Percentiles rank a stretch among this genome's conserved stretches.
Conservation (phyloP, 2,329 filamentous ascomycete species). For the Botryosphaeria dothidea region DNA sequence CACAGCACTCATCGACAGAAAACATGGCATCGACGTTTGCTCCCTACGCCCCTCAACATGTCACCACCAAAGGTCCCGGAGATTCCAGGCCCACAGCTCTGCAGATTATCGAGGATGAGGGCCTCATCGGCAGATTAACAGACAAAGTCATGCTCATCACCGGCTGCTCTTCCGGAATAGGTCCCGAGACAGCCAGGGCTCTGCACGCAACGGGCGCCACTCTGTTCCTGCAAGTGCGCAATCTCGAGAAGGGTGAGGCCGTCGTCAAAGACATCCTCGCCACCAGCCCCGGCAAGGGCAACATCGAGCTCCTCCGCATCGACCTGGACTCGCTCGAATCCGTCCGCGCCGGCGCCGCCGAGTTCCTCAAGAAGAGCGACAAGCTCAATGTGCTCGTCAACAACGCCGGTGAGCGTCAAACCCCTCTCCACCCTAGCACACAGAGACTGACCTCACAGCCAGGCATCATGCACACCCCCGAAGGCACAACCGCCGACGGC, state of each 20-base stretch:
- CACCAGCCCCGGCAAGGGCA: no score
- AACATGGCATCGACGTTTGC: background rate
- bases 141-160: slow-evolving; percentile 33
- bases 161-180: slow-evolving; percentile 31
- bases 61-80: background rate
- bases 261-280: slow-evolving; percentile 21
- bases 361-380: no score
- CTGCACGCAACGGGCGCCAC: slow-evolving; percentile 44
- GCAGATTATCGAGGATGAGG: slow-evolving; percentile 42
- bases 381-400: no score
- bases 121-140: slow-evolving; percentile 34
- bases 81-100: slow-evolving; percentile 33
- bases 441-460: no score
- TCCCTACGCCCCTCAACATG: background rate
- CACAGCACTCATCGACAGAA: background rate
- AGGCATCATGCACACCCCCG: no score
- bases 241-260: slow-evolving; percentile 40
- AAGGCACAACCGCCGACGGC: no score
- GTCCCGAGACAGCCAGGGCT: slow-evolving; percentile 36
- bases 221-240: slow-evolving; percentile 46
- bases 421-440: no score
- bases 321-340: no score
- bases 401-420: no score
- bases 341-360: no score
- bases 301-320: no score